Base-by-base conservation (phyloP, 2,329 filamentous ascomycete species). In the Apiospora marii region DNA sequence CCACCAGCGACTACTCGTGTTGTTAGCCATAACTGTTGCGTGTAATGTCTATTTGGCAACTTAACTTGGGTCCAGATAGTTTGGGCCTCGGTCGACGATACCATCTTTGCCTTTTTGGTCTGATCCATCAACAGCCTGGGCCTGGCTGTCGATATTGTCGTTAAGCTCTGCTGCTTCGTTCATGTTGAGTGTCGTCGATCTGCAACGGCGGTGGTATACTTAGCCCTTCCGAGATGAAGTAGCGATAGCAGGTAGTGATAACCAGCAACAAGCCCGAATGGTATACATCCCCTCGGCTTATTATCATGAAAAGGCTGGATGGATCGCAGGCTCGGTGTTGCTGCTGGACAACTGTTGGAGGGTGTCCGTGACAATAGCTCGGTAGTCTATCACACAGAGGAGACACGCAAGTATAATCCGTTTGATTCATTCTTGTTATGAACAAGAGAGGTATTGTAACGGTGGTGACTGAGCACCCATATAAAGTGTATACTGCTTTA, bases 1-100 rank as follows among this genome's bases (percentile, higher is more conserved):
- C 89, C 89, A 92, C 89, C 89, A 92, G 27, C 88, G 88, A 72
- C 88, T 90, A 41, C 44, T 30, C 19, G 7, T 27, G 27, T 19
- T 43, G 68, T 70, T 58, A 70, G 68, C 43, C 34, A 49, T n/a
- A n/a, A 10, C 3, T 49, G 44, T n/a, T 51, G 12, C 22, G 22
- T 2, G 46, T 0, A 27, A 8, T 51, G 48, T 10, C 37, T 24
- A 22, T 51, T 16, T 30, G 73, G 81, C 72, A 76, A 86, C 85
- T 71, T 71, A 71, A 64, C 83, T 86, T 27, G 86, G 86, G 49
- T 85, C 78, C 22, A 87, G 79, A 76, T 87, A 84, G 14, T 80
- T 79, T 71, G 83, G 79, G 68, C 86, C 84, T 72, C 82, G 81
- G 51, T 80, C 78, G 70, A 83, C 80, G 19, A 78, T 72, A 46